Percentiles rank a stretch among this genome's conserved stretches.
These are phyloP conservation scores for Pythium pyrilobum DNA, from an alignment of 352 stramenopile species.

Conservation along the genomic window DNA sequence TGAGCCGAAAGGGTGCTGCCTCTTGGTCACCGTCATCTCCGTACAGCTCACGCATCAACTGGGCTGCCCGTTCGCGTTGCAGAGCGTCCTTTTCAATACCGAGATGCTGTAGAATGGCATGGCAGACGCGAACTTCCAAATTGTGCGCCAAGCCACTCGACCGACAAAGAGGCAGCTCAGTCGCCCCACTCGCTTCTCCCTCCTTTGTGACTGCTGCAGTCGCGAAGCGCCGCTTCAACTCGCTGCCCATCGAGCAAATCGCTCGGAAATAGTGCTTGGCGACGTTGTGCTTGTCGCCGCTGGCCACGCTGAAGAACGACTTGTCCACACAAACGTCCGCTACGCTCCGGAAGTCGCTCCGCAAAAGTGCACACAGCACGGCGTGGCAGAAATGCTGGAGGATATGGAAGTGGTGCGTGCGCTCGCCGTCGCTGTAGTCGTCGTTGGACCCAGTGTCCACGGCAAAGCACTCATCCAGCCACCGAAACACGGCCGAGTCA, in stretches of 20 bases:
- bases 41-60: neutral
- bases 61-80: neutral
- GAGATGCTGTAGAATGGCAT: constrained; percentile 44
- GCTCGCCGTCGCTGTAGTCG: neutral
- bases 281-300: constrained; percentile 23
- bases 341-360: constrained; percentile 23
- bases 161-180: too few species aligned
- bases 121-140: constrained; percentile 37
- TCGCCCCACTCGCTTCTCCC: too few species aligned
- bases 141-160: constrained; percentile 9
- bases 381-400: constrained; percentile 37
- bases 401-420: constrained; percentile 32
- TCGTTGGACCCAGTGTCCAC: constrained; percentile 17
- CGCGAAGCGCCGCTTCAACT: constrained; percentile 4
- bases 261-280: constrained; percentile 40
- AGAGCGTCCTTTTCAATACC: constrained; percentile 30
- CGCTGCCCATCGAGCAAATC: constrained; percentile 9
- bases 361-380: constrained; percentile 28
- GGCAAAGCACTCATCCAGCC: constrained; percentile 60
- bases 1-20: constrained; percentile 3
- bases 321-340: constrained; percentile 36
- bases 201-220: too few species aligned
- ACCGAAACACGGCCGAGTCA: constrained; percentile 26
- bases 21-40: neutral
- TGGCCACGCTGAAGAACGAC: constrained; percentile 26